phyloP scores from a whole-genome alignment of 2,329 filamentous ascomycete species.

The Ilyonectria sp. region DNA sequence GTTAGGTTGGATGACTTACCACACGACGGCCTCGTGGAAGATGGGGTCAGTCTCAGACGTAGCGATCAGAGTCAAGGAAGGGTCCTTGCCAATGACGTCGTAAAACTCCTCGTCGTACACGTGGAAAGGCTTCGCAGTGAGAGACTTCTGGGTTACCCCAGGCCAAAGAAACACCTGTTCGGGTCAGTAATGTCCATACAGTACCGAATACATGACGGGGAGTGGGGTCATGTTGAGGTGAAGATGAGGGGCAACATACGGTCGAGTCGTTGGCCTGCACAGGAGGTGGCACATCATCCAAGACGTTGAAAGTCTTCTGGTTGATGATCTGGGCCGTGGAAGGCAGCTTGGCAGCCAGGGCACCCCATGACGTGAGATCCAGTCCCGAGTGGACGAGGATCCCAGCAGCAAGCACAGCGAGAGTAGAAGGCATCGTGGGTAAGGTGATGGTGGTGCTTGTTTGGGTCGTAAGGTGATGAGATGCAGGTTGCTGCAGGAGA shows the following conservation, averaged over 20 bases:
- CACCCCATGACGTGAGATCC: conserved; percentile 26
- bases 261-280: conserved; percentile 39
- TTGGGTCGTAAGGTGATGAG: conserved; percentile 19
- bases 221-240: neutral
- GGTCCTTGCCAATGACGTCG: conserved; percentile 63
- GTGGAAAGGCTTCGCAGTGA: conserved; percentile 43
- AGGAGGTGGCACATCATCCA: conserved; percentile 35
- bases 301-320: conserved; percentile 43
- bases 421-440: conserved; percentile 38
- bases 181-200: neutral
- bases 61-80: conserved; percentile 66
- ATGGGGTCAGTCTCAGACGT: conserved; percentile 60
- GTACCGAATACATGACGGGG: accelerated
- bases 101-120: conserved; percentile 66
- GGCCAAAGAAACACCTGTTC: conserved; percentile 40
- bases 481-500: conserved; percentile 21
- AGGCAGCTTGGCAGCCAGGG: conserved; percentile 62
- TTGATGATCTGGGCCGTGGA: conserved; percentile 40
- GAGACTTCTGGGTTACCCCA: conserved; percentile 41
- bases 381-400: conserved; percentile 32
- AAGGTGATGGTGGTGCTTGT: conserved; percentile 7
- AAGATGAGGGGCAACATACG: conserved; percentile 9
- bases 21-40: conserved; percentile 71
- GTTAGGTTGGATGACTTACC: conserved; percentile 44
- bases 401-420: conserved; percentile 38